These are phyloP conservation scores for Pelargonium citronellum DNA, from an alignment of 441 rosid species.

Conservation along the genomic window DNA sequence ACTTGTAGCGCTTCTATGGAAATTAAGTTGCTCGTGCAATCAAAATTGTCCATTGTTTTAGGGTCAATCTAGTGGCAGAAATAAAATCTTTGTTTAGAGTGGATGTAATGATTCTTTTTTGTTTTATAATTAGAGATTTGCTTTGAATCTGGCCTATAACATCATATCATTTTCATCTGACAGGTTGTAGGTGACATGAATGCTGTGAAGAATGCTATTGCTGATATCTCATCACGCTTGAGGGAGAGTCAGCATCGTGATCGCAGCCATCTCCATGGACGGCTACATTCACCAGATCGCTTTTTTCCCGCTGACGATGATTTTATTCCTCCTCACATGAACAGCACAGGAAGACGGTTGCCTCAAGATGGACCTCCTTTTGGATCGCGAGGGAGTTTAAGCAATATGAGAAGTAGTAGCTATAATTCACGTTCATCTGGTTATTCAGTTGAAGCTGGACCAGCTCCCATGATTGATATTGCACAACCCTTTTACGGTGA, in stretches of 20 bases:
- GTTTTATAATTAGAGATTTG: background rate
- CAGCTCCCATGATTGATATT: slow-evolving; percentile 41
- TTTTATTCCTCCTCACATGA: slow-evolving; percentile 45
- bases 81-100: no score
- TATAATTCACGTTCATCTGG: slow-evolving; percentile 51
- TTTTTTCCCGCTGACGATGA: slow-evolving; percentile 63
- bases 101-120: no score
- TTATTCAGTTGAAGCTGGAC: slow-evolving; percentile 40
- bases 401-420: slow-evolving; percentile 39
- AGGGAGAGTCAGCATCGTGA: slow-evolving; percentile 97
- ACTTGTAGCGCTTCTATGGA: no score
- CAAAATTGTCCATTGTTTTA: no score
- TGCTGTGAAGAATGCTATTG: slow-evolving; percentile 72
- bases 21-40: no score
- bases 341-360: slow-evolving; percentile 44
- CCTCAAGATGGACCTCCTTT: slow-evolving; percentile 43
- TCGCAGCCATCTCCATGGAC: slow-evolving; percentile 67
- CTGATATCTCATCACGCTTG: slow-evolving; percentile 68
- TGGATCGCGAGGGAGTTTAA: slow-evolving; percentile 43
- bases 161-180: slow-evolving; percentile 11
- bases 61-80: no score
- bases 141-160: background rate
- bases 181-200: slow-evolving; percentile 81
- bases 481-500: slow-evolving; percentile 52
- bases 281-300: slow-evolving; percentile 66